Evolutionary conservation across 176 grass and related monocot genomes (phyloP).

Genomic region (Sorghum bicolor): Sorghum_bicolor_NCBIv3 NC_012870.2:72188001-72188500

Average conservation of each 20-base stretch:
- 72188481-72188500: constrained; percentile 26
- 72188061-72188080: background rate
- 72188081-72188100: background rate
- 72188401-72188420: background rate
- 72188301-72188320: constrained; percentile 24
- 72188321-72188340: constrained; percentile 32
- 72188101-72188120: background rate
- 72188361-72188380: background rate
- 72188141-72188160: constrained; percentile 49
- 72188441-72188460: constrained; percentile 11
- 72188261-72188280: background rate
- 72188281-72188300: background rate
- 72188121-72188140: background rate
- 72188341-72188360: background rate
- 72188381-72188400: background rate
- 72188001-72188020: background rate
- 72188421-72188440: constrained; percentile 4
- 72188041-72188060: background rate
- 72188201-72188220: background rate
- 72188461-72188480: constrained; percentile 17
- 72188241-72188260: background rate
- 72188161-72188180: constrained; percentile 50
- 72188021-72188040: constrained; percentile 13
- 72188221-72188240: background rate
- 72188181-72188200: constrained; percentile 26